Evolutionary conservation across 495 filamentous ascomycete species (phyloP).

Genomic region (Penicillium robsamsonii): DNA sequence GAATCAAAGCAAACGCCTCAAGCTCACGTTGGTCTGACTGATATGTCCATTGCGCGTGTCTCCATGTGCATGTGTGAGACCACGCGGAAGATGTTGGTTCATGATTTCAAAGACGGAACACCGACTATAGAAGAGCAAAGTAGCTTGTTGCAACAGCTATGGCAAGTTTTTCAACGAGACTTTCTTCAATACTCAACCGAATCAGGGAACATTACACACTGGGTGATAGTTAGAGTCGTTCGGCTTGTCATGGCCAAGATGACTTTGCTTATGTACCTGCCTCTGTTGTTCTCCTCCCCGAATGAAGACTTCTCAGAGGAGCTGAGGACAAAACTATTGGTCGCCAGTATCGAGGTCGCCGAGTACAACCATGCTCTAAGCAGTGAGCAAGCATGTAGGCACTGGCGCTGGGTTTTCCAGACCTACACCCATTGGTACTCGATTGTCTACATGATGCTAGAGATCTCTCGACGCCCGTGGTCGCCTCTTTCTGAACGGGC

Average conservation of each 20-base stretch:
- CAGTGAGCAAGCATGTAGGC: constrained; percentile 40
- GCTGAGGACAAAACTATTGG: constrained; percentile 37
- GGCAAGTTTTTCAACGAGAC: constrained; percentile 37
- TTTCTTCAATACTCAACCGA: constrained; percentile 45
- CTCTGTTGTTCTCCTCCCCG: constrained; percentile 39
- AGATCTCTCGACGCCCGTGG: constrained; percentile 49
- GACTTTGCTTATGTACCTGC: constrained; percentile 45
- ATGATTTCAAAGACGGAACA: constrained; percentile 15
- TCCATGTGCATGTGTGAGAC: constrained; percentile 50
- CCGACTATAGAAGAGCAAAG: constrained; percentile 43
- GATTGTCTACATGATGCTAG: constrained; percentile 53
- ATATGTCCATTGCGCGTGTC: constrained; percentile 68
- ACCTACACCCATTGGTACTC: constrained; percentile 63
- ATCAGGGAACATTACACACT: constrained; percentile 37
- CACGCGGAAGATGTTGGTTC: constrained; percentile 52
- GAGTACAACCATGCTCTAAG: constrained; percentile 56
- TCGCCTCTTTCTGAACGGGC: constrained; percentile 52
- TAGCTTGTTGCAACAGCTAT: constrained; percentile 42
- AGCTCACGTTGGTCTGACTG: constrained; percentile 59
- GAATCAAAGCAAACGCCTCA: constrained; percentile 54
- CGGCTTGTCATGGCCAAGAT: constrained; percentile 44
- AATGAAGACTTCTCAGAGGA: constrained; percentile 35
- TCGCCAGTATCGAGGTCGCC: constrained; percentile 51
- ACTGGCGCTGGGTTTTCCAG: constrained; percentile 61
- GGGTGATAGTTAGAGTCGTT: constrained; percentile 41